Percentiles rank a stretch among this genome's conserved stretches.
Conservation (phyloP, 305 asterid species). For the Fraxinus paxiana region DNA sequence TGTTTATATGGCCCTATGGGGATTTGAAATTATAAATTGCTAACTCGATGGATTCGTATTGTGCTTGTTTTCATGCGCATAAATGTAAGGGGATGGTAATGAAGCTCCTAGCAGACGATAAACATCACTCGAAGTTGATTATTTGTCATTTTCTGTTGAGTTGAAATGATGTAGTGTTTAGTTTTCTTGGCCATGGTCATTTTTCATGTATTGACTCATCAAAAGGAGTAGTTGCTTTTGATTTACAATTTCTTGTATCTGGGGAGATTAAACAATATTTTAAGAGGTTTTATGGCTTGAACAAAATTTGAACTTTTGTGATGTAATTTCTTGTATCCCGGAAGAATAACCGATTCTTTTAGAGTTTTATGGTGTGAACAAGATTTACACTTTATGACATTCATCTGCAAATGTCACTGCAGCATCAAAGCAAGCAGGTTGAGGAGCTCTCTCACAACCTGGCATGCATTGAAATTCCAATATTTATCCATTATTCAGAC, state of each 20-base stretch:
- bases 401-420: slow-evolving; percentile 34
- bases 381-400: slow-evolving; percentile 13
- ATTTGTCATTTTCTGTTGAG: neutral
- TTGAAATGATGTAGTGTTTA: neutral
- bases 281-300: neutral
- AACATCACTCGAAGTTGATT: neutral
- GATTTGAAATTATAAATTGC: neutral
- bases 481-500: slow-evolving; percentile 29
- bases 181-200: neutral
- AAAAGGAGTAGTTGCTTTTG: neutral
- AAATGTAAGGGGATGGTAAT: neutral
- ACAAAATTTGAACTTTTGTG: neutral
- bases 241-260: neutral
- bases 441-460: slow-evolving; percentile 31
- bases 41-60: neutral
- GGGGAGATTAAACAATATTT: neutral
- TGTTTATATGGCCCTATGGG: neutral
- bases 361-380: neutral
- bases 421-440: slow-evolving; percentile 39
- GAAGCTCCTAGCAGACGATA: neutral
- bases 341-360: neutral
- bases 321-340: neutral
- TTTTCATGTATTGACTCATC: neutral
- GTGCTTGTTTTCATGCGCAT: neutral
- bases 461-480: slow-evolving; percentile 29